phyloP scores from a whole-genome alignment of 371 early-diverging fungal genomes.

The Umbelopsis sp. region DNA sequence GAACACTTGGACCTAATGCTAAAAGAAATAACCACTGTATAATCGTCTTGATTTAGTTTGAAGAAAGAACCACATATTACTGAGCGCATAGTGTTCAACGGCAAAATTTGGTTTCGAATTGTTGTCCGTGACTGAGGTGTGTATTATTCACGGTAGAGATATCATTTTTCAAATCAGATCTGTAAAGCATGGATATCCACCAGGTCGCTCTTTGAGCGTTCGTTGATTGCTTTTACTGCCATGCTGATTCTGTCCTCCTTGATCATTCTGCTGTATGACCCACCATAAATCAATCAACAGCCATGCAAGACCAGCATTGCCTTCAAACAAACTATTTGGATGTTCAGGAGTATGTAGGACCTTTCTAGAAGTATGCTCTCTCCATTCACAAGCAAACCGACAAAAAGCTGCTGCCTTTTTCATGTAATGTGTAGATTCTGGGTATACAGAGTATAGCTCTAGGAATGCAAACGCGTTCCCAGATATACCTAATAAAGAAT shows the following conservation, averaged over 20 bases:
- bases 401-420: constrained; percentile 7
- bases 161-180: background rate
- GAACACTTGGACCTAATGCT: too few relatives aligned
- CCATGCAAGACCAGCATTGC: constrained; percentile 13
- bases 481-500: background rate
- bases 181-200: constrained; percentile 6
- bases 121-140: background rate
- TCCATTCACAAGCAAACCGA: constrained; percentile 6
- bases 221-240: too few relatives aligned
- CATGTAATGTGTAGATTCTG: background rate
- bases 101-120: too few relatives aligned
- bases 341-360: background rate
- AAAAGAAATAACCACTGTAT: too few relatives aligned
- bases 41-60: too few relatives aligned
- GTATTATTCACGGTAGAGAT: background rate
- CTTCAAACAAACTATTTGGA: constrained; percentile 3
- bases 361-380: constrained; percentile 12
- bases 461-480: constrained; percentile 7
- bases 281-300: constrained; percentile 8
- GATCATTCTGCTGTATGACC: background rate
- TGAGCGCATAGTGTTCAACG: too few relatives aligned
- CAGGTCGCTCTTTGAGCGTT: background rate
- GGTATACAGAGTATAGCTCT: background rate
- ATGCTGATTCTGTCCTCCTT: background rate
- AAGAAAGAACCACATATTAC: too few relatives aligned